Evolutionary conservation across 345 rosid genomes (phyloP), one percentile per base, ranked within the genome.

Genomic region (Citrus mangshanensis): DNA sequence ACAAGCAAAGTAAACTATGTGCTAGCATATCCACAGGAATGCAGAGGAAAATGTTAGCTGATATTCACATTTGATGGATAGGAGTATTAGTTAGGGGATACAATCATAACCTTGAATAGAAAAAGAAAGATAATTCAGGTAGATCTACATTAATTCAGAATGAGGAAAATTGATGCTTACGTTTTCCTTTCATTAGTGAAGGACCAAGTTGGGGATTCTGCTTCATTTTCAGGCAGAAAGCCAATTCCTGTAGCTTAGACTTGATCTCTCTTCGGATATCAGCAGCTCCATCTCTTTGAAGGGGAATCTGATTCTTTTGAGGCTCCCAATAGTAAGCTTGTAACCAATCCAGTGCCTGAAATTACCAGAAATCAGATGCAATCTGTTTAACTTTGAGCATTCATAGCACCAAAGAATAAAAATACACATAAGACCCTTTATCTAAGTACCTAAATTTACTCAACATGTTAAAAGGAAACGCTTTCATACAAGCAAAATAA

Each of bases 271-370:
- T 89, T 82, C 85, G 81, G 58, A 88, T 71, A 77, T 78, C 80
- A 71, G 87, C 84, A 63, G 82, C 79, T 80, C 85, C 89, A 85
- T 89, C 85, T 80, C 86, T 89, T 83, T 80, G 86, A 68, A 84
- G 81, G 1, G 87, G 93, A 77, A 96, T 87, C 82, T 77, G 90
- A 76, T 73, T 77, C 81, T 81, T 87, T 83, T 95, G 98, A 75
- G 92, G 91, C 75, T 87, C 91, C 99, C 98, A 95, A 62, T 95
- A 91, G 78, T 88, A 90, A 46, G 86, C 84, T 82, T 84, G 91
- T 82, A 95, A 80, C 99, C 99, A 95, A 83, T 90, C 81, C 84
- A 95, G 87, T 32, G 97, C 97, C 99, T 95, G 82, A 66, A 78
- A 79, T 78, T 70, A 75, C 49, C 62, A 80, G 68, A 81, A 55